Base-by-base conservation (phyloP, 192 early-diverging fungal species). In the Geranomyces michiganensis region DNA sequence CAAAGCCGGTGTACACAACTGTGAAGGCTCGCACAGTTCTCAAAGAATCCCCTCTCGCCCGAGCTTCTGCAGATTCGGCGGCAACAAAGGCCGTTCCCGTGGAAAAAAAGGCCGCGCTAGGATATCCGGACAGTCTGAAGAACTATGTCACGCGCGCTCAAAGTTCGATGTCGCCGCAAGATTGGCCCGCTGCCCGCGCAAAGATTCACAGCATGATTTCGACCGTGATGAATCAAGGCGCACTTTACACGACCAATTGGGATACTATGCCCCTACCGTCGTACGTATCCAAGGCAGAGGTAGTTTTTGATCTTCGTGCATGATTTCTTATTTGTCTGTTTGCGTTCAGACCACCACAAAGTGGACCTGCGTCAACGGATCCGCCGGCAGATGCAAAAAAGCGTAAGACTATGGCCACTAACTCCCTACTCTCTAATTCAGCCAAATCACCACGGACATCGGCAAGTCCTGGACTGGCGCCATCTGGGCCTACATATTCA, bases 171-270 rank as follows among this genome's bases (percentile, higher is more conserved):
- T 33, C 68, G 44, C 19, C 27, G 48, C 56, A 71, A 9, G 72
- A 74, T 19, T 30, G 70, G 29, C 59, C 36, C 60, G 70, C 56
- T 15, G 84, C 85, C 14, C 80, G 89, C 72, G 64, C 62, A n/a
- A 78, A 89, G 68, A 65, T 93, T 26, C 87, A 79, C 65, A 62
- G 61, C 0, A 31, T 92, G 53, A 90, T 93, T 55, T 69, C 63
- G 8, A 72, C 77, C 36, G 77, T 81, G 32, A 78, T 83, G 30
- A 9, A 32, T 7, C 68, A 77, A 22, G 75, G 78, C 19, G 81
- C 70, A 29, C 44, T 92, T 21, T 81, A 78, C 65, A 76, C 73
- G 0, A 84, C 86, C 0, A 87, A 92, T 68, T 94, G 92, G 92
- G 81, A 86, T 3, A 76, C 82, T n/a, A 84, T 89, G 82, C 71